Conservation (phyloP, 2,329 filamentous ascomycete species). For the Alternaria novae-zelandiae region DNA sequence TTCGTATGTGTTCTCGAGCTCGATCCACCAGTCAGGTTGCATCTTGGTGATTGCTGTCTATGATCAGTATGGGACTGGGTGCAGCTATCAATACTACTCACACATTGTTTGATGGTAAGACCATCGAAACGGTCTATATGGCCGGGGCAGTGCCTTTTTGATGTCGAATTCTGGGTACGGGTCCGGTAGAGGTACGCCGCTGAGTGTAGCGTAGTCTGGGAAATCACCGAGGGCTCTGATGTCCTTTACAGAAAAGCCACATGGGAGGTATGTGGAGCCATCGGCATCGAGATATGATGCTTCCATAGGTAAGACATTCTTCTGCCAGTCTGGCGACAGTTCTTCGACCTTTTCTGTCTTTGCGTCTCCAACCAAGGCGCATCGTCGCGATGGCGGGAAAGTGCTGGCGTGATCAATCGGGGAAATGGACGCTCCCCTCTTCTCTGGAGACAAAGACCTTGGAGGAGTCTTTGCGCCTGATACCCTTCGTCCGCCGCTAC, state of each 20-base stretch:
- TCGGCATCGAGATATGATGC: slow-evolving; percentile 36
- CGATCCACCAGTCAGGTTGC: slow-evolving; percentile 87
- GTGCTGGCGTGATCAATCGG: slow-evolving; percentile 51
- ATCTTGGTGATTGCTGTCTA: slow-evolving; percentile 73
- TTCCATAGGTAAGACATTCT: slow-evolving; percentile 32
- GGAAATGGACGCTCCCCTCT: slow-evolving; percentile 42
- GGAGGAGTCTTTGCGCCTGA: slow-evolving; percentile 61
- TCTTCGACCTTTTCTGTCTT: slow-evolving; percentile 29
- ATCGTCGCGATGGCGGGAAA: slow-evolving; percentile 61
- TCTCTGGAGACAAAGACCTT: slow-evolving; percentile 59
- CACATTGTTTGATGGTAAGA: slow-evolving; percentile 91
- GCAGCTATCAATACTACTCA: slow-evolving; percentile 54
- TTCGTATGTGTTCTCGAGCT: slow-evolving; percentile 77
- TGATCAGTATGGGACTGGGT: slow-evolving; percentile 8
- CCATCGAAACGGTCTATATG: slow-evolving; percentile 84
- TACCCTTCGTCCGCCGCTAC: slow-evolving; percentile 49
- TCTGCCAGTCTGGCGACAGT: slow-evolving; percentile 29
- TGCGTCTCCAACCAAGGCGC: slow-evolving; percentile 49
- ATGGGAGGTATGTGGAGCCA: slow-evolving; percentile 62
- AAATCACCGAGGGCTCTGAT: slow-evolving; percentile 76
- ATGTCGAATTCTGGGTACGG: slow-evolving; percentile 72
- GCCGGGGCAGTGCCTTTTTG: slow-evolving; percentile 70
- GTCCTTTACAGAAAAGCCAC: slow-evolving; percentile 73
- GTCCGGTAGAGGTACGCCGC: slow-evolving; percentile 73
- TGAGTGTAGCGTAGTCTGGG: slow-evolving; percentile 77